phyloP scores from a whole-genome alignment of 768 basidiomycete genomes.

The Hebeloma cylindrosporum region DNA sequence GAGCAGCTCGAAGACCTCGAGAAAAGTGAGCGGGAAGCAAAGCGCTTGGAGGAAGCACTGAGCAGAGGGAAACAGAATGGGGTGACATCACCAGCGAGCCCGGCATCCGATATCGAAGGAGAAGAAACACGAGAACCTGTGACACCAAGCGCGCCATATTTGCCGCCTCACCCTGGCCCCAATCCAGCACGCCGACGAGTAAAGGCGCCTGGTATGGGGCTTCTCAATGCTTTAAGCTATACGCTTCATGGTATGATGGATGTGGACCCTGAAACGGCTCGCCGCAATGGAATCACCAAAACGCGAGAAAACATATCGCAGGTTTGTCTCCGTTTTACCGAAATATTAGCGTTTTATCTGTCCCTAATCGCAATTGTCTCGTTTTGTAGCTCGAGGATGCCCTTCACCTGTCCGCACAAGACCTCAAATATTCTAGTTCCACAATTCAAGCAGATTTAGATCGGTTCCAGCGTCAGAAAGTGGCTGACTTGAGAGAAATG shows the following conservation, averaged over 20 bases:
- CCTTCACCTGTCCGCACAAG: constrained; percentile 86
- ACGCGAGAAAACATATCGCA: constrained; percentile 94
- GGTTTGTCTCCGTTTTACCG: constrained; percentile 46
- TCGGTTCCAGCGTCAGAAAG: constrained; percentile 98
- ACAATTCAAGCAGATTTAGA: constrained; percentile 98
- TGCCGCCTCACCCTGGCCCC: constrained; percentile 81
- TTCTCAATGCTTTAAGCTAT: constrained; percentile 90
- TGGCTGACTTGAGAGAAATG: constrained; percentile 95
- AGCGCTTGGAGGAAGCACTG: constrained; percentile 85
- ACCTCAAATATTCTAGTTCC: constrained; percentile 93
- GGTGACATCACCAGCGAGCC: constrained; percentile 24
- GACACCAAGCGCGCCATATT: constrained; percentile 42
- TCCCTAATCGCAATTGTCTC: constrained; percentile 2
- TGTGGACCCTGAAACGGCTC: constrained; percentile 93
- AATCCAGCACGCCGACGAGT: constrained; percentile 58
- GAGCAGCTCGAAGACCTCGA: constrained; percentile 88
- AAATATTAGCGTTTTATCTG: constrained; percentile 1
- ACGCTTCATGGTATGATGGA: constrained; percentile 99
- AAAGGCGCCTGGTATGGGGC: constrained; percentile 76
- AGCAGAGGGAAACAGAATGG: constrained; percentile 47
- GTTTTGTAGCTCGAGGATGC: constrained; percentile 85
- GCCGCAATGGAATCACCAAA: constrained; percentile 91
- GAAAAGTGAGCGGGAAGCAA: constrained; percentile 89
- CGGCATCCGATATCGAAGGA: constrained; percentile 30
- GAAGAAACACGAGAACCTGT: constrained; percentile 41